Percentiles rank a stretch among this genome's conserved stretches.
Conservation (phyloP, 2,329 filamentous ascomycete species). For the Tympanopsis confertula region DNA sequence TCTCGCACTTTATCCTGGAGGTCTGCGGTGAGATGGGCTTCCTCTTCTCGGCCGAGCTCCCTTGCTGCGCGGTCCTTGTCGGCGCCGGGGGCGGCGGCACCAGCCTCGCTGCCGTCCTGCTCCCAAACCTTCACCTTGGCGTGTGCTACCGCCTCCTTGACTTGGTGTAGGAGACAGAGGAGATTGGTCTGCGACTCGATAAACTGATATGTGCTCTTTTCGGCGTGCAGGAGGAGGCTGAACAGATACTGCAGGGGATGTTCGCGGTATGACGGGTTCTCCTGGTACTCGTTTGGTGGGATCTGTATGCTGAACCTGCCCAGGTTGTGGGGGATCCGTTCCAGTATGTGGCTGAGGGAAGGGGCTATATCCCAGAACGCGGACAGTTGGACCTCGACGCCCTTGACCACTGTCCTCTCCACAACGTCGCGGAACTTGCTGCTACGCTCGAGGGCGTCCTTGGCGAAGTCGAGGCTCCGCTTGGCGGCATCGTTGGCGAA, state of each 20-base stretch:
- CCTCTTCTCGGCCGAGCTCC: conserved; percentile 30
- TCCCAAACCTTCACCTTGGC: conserved; percentile 64
- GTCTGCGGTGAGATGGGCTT: conserved; percentile 46
- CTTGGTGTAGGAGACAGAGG: conserved; percentile 80
- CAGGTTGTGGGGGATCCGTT: conserved; percentile 58
- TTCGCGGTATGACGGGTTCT: conserved; percentile 73
- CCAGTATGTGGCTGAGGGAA: conserved; percentile 63
- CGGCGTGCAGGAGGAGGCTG: conserved; percentile 71
- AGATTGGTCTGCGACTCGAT: conserved; percentile 91
- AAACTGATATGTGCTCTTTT: conserved; percentile 91
- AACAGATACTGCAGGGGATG: conserved; percentile 88
- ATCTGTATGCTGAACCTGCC: conserved; percentile 61
- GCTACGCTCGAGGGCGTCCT: conserved; percentile 61
- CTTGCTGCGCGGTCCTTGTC: conserved; percentile 29
- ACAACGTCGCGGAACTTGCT: conserved; percentile 69
- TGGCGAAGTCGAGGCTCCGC: conserved; percentile 58
- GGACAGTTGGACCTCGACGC: conserved; percentile 81
- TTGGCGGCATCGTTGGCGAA: conserved; percentile 69
- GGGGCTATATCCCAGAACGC: conserved; percentile 98
- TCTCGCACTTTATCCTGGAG: conserved; percentile 52
- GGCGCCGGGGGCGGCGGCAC: conserved; percentile 25
- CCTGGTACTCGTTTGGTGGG: conserved; percentile 65
- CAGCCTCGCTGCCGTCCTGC: conserved; percentile 57
- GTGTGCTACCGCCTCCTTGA: conserved; percentile 66
- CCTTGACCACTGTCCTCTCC: conserved; percentile 73